Base-by-base conservation (phyloP, 2,329 filamentous ascomycete genomes). In the Thermothelomyces thermophilus region DNA sequence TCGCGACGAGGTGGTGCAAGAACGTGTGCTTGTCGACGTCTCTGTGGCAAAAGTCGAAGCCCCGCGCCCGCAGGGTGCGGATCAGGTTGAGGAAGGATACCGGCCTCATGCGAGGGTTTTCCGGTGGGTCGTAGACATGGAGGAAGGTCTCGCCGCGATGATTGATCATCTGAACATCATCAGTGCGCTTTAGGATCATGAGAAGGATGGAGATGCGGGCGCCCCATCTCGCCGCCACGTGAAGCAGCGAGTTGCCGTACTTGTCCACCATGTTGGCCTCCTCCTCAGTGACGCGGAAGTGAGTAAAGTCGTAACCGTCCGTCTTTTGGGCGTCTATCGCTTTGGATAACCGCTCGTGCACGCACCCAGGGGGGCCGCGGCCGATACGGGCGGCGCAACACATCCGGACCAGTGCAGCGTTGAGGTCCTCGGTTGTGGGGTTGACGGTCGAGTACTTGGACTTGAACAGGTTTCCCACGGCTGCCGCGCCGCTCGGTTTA, bases 21-120 rank as follows among this genome's bases (percentile, higher is more conserved):
- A 60, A 61, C 3, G 58, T 57, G 33, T 57, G 54, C 43, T 59
- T 59, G 10, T 60, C 59, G n/a, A 55, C 57, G 39, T 61, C 59
- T 4, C 52, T 48, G 34, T 57, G 59, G 42, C 59, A 61, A 22
- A 61, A 61, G 36, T 61, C 59, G 28, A 60, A 61, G 20, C 58
- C 58, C 14, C 57, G 52, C 2, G 59, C 49, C 6, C 59, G 56
- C 28, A 61, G 44, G 13, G 41, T 53, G 17, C 59, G 56, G n/a
- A 61, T 47, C 11, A 61, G 56, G 48, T 60, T 60, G 48, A 61
- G 54, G 34, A 61, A 61, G 1, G 59, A 60, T 17, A 52, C 57
- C 0, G 59, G 56, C 22, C 57, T 34, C 28, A 61, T 55, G 16
- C 37, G 54, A 2, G 59, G 59, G 14, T 50, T 48, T 8, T 50